These are phyloP conservation scores for Cordyceps militaris DNA, from an alignment of 2,329 filamentous ascomycete genomes.

Conservation along the genomic window DNA sequence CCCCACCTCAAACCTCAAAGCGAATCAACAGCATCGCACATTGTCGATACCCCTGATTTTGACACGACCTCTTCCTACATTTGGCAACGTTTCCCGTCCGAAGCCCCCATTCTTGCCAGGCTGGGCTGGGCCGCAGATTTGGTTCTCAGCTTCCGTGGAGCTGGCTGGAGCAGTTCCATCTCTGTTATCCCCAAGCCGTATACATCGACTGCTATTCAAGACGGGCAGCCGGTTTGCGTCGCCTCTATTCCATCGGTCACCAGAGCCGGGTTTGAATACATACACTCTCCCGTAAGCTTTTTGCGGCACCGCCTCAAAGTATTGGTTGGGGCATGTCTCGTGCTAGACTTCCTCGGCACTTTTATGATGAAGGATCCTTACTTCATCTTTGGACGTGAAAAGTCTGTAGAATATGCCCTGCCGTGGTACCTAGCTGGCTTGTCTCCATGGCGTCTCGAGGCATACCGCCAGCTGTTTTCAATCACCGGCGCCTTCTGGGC, in stretches of 20 bases:
- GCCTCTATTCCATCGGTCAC: constrained; percentile 35
- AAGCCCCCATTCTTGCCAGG: constrained; percentile 40
- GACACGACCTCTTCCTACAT: constrained; percentile 40
- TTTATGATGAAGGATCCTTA: constrained; percentile 71
- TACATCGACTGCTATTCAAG: constrained; percentile 26
- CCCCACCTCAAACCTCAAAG: too few species aligned
- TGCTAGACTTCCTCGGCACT: constrained; percentile 63
- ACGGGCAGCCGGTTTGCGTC: constrained; percentile 34
- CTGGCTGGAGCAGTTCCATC: constrained; percentile 53
- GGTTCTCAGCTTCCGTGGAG: constrained; percentile 45
- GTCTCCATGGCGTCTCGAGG: constrained; percentile 38
- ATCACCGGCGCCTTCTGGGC: constrained; percentile 51
- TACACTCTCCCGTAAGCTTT: constrained; percentile 36
- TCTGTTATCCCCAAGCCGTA: constrained; percentile 41
- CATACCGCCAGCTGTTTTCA: constrained; percentile 51
- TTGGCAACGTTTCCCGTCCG: constrained; percentile 53
- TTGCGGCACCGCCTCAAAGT: constrained; percentile 36
- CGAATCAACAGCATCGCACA: background rate
- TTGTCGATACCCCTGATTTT: background rate
- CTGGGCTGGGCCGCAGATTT: constrained; percentile 51
- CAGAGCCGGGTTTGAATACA: constrained; percentile 39
- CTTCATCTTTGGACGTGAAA: constrained; percentile 51
- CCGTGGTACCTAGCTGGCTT: constrained; percentile 37
- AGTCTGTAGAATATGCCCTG: constrained; percentile 26
- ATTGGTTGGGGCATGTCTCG: constrained; percentile 53